Evolutionary conservation across 2,329 filamentous ascomycete genomes (phyloP), one percentile per base, ranked within the genome.

Genomic region (Microsporum canis): DNA sequence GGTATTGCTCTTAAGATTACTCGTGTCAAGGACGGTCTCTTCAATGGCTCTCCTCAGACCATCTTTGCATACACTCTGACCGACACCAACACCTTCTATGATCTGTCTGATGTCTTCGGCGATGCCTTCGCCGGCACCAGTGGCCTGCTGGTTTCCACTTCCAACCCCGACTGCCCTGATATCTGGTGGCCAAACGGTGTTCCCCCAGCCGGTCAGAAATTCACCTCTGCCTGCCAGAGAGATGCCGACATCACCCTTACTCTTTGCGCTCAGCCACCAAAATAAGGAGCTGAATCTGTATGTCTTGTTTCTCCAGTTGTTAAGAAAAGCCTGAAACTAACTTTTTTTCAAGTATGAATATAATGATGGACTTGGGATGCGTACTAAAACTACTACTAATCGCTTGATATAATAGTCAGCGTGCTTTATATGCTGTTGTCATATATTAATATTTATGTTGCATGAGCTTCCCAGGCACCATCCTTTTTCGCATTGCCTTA

Each of bases 1-100:
- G 76, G 76, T 7, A 69, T 78, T 55, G 64, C 76, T 1, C 67
- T 78, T 56, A 78, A 77, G 68, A 71, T 78, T 63, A 72, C 76
- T 49, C 71, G 66, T 23, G 65, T 60, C 12, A 57, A 68, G 51
- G 67, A 74, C 60, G 75, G 74, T 4, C 63, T 76, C 51, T 74
- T 69, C 63, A 68, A 73, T 33, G 70, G 68, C 34, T 72, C 68
- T 45, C 65, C 73, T 3, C 71, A 77, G 65, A 72, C 73, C 47
- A 72, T 71, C 64, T 77, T 72, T 63, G 73, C 76, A 43, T 77
- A 77, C 66, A 73, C 71, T 36, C 68, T 77, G 58, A 70, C 72
- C 59, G 68, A 70, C 45, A 67, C 65, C 55, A 66, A 68, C 47
- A 66, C 76, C 61, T 75, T 71, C 66, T 78, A 78, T 60, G 76